Conservation (phyloP, 768 basidiomycete species). For the Lentinula raphanica region DNA sequence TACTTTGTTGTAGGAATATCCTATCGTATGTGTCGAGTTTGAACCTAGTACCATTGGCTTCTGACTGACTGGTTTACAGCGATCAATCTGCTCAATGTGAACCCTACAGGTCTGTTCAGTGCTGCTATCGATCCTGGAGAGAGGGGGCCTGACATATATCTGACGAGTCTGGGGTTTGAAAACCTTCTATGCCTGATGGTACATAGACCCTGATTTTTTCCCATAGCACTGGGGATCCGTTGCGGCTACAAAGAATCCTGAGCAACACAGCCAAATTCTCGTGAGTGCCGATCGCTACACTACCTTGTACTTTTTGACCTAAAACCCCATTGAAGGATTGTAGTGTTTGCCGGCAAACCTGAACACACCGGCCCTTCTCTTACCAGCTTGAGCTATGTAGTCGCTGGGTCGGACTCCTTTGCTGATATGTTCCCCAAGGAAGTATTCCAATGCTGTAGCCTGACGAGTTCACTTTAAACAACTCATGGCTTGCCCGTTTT, state of each 20-base stretch:
- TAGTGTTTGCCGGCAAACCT: constrained; percentile 10
- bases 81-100: constrained; percentile 4
- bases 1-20: constrained; percentile 4
- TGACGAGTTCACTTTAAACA: too few species aligned
- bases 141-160: constrained; percentile 11
- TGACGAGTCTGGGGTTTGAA: constrained; percentile 8
- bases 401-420: neutral
- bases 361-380: constrained; percentile 2
- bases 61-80: neutral
- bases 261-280: constrained; percentile 9
- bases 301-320: neutral
- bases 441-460: too few species aligned
- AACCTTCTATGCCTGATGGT: too few species aligned
- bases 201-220: neutral
- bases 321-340: neutral
- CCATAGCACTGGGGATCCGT: constrained; percentile 7
- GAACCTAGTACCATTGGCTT: too few species aligned
- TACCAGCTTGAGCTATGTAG: neutral
- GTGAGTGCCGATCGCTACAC: neutral
- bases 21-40: constrained; percentile 3
- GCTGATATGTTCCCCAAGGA: neutral
- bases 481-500: too few species aligned
- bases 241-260: constrained; percentile 8
- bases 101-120: neutral
- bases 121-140: constrained; percentile 9